Evolutionary conservation across 1,284 basidiomycete genomes (phyloP), one percentile per base, ranked within the genome.

Genomic region (Bjerkandera adusta): DNA sequence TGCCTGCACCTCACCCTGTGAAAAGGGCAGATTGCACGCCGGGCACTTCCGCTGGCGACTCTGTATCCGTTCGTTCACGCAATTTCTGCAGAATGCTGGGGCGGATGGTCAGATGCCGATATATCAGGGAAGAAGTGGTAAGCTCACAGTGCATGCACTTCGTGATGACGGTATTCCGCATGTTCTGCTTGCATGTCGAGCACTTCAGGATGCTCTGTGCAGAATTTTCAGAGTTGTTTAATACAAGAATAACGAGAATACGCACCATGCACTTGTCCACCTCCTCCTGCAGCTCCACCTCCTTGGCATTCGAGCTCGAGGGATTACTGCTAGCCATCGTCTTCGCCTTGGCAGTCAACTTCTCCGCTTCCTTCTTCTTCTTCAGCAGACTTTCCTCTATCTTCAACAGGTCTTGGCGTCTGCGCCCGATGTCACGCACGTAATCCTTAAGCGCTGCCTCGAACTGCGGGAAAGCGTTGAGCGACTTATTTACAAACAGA

Each of bases 11-110:
- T 99, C 95, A 51, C 85, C 87, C 58, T 85, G 82, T 5, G 89
- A 86, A 69, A 99, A 99, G 1, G 81, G 72, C 30, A 90, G 62
- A 53, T 88, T 88, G 65, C 96, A 98, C 16, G 89, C 86, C 13
- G 96, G 96, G 67, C 96, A 99, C 68, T 97, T 97, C 38, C 96
- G 85, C 66, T 97, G 95, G 51, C 96, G 82, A 22, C 90, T 95
- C 40, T 88, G 73, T 57, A 99, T 81, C 29, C 97, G 84, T 21
- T 85, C 76, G 56, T 97, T 94, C 37, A 99, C 81, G 64, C 96
- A 90, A 18, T 76, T 69, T 63, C 88, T 88, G 72, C 95, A 97
- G 68, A 97, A 96, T 0, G 92, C 90, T 92, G 24, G 47, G 37
- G 36, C n/a, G 53, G 39, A 42, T 25, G 27, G 27, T 47, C 16